Evolutionary conservation across 495 filamentous ascomycete species (phyloP), one percentile per base, ranked within the genome.

Genomic region (Bombardia bombarda): DNA sequence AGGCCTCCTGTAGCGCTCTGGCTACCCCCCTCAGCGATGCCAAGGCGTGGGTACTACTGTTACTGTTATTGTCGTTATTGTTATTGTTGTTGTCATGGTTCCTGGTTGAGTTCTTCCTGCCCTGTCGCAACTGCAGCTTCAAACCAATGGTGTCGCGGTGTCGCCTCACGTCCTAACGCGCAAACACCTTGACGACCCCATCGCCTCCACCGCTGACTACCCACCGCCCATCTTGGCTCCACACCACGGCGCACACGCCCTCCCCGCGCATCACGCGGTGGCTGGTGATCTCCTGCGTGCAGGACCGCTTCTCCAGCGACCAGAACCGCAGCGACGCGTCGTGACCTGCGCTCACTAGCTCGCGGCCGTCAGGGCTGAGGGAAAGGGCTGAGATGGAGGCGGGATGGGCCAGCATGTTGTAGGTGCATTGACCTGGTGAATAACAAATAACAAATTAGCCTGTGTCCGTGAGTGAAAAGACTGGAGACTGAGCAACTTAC

Each of bases 371-470:
- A 9, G 92, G 90, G 45, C 85, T 92, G 22, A 98, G 76, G 0
- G 86, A 89, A 13, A 98, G 78, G 10, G 86, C 79, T 12, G 92
- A 89, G 52, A 97, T 95, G 30, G 92, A 80, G 3, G 88, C 82
- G 2, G 90, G 87, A 58, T 98, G 92, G 2, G 92, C 92, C 43
- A 96, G 80, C 92, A 98, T 97, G 50, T 82, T 90, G 63, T 97
- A 98, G 13, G 93, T 95, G 69, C 89, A 95, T 92, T 97, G 93
- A 49, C 92, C 92, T 98, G 52, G 9, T 9, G n/a, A n/a, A n/a
- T n/a, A n/a, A n/a, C n/a, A n/a, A n/a, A n/a, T n/a, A n/a, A n/a
- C n/a, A n/a, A n/a, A n/a, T n/a, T n/a, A n/a, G n/a, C n/a, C n/a
- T n/a, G n/a, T n/a, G n/a, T n/a, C n/a, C n/a, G n/a, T n/a, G n/a